Base-by-base conservation (phyloP, 2,329 filamentous ascomycete genomes). In the Pseudogymnoascus sp. region DNA sequence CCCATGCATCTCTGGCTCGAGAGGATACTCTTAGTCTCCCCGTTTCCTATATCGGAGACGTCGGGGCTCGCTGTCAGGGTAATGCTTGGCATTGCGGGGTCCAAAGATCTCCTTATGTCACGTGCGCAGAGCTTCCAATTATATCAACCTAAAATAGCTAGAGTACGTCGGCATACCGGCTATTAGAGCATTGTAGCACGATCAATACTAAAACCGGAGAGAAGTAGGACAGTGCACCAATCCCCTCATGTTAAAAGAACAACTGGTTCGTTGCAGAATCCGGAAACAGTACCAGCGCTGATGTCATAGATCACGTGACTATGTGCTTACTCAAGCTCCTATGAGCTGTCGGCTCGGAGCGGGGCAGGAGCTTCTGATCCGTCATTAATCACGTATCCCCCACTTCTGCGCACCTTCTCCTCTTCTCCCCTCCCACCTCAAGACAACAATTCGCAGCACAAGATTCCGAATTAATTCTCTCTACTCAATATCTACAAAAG, bases 351-450 rank as follows among this genome's bases (percentile, higher is more conserved):
- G 44, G 44, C 44, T 55, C 44, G 44, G 44, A 55, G 44, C 44
- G 44, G 44, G 44, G 44, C 44, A 55, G 44, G 44, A 55, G 44
- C 44, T 55, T 55, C 44, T 55, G 44, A 55, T 55, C 44, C 3
- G 27, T 55, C 44, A 55, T 55, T 55, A 55, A 55, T 55, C 44
- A 55, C 44, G 27, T 55, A 55, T 55, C 27, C 44, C 44, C 44
- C 44, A 55, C 44, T 55, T 55, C 44, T 55, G 8, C 29, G n/a
- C 44, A 55, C 25, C 44, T 55, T 33, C 44, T 55, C 44, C 31
- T 55, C 44, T 55, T 55, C 44, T 55, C 44, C 12, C 27, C 44
- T 33, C 44, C 44, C 44, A 55, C 44, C 27, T 31, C 44, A 10
- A 55, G 44, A 33, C 44, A 55, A 31, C 44, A 21, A 33, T 55